A percentile compares a stretch with the other conserved stretches of the same genome.
Conservation (phyloP, 2,329 filamentous ascomycete species). For the Harringtonia lauricola region DNA sequence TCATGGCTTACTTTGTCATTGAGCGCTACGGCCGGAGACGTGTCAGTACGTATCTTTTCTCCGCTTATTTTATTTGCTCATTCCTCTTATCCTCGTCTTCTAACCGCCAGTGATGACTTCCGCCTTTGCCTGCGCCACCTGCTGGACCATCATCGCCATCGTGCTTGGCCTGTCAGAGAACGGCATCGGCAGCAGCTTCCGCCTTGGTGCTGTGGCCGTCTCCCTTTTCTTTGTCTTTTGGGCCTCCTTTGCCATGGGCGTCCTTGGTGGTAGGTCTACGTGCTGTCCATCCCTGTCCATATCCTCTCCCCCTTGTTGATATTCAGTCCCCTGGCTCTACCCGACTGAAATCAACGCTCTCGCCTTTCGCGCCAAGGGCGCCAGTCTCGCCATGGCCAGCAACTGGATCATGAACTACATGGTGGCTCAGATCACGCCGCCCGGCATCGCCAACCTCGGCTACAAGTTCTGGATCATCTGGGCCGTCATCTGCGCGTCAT, state of each 20-base stretch:
- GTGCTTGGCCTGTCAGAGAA: conserved; percentile 10
- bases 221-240: conserved; percentile 20
- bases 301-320: no score
- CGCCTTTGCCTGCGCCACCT: conserved; percentile 11
- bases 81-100: no score
- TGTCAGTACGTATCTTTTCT: conserved; percentile 5
- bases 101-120: conserved; percentile 11
- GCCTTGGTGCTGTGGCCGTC: conserved; percentile 13
- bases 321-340: background rate
- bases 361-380: conserved; percentile 8
- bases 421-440: conserved; percentile 4
- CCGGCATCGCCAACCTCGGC: conserved; percentile 3
- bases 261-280: background rate
- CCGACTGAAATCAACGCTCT: conserved; percentile 24
- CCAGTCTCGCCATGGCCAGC: background rate
- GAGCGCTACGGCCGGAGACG: conserved; percentile 24
- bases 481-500: conserved; percentile 38
- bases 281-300: no score
- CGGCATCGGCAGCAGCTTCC: conserved; percentile 8
- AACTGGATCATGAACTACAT: conserved; percentile 4
- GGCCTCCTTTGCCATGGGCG: conserved; percentile 2
- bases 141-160: conserved; percentile 15
- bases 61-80: no score
- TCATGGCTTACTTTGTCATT: conserved; percentile 12
- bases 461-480: conserved; percentile 5